Base-by-base conservation (phyloP, 1,284 basidiomycete species). In the Boletellus deceptivus region DNA sequence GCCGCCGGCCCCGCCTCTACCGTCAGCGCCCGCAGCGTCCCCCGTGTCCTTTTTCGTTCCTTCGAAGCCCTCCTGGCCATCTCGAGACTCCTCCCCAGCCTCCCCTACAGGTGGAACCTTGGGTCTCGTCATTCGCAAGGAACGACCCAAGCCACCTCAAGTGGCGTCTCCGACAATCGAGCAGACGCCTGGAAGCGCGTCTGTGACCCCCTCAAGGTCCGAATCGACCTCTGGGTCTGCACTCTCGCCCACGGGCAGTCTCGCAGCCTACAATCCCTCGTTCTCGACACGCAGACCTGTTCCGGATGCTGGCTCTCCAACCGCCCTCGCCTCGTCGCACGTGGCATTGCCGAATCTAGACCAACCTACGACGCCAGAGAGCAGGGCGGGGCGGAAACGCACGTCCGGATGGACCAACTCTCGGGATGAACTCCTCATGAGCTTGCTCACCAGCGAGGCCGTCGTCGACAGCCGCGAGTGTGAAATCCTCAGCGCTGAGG, bases 361-460 rank as follows among this genome's bases (percentile, higher is more conserved):
- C 18, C 61, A 57, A 18, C 46, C 63, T 34, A 60, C 64, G 52
- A 68, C 70, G 50, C 70, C 72, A 35, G 67, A 70, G 24, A 65
- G 68, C 55, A 58, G 56, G 17, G 22, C 43, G 13, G 70, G 69
- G 37, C 68, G 66, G 64, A 75, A 76, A 56, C 72, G 74, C 10
- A 60, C 69, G 6, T 77, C 76, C 4, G 72, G 65, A 11, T 58
- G 71, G 34, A 64, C 77, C 43, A 82, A 79, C 51, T 77, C 78
- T 13, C 75, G 84, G 36, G 91, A 93, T 60, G 89, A 92, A 59
- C 78, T 94, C 48, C 75, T 93, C 52, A 79, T 93, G 65, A 86
- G 86, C 61, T 76, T 96, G 36, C 73, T 94, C 48, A 88, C 92
- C 29, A 91, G 89, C 53, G 91, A 95, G 71, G 93, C 92, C 4